Evolutionary conservation across 2,329 filamentous ascomycete genomes (phyloP).

Genomic region (Penicillium sp.): DNA sequence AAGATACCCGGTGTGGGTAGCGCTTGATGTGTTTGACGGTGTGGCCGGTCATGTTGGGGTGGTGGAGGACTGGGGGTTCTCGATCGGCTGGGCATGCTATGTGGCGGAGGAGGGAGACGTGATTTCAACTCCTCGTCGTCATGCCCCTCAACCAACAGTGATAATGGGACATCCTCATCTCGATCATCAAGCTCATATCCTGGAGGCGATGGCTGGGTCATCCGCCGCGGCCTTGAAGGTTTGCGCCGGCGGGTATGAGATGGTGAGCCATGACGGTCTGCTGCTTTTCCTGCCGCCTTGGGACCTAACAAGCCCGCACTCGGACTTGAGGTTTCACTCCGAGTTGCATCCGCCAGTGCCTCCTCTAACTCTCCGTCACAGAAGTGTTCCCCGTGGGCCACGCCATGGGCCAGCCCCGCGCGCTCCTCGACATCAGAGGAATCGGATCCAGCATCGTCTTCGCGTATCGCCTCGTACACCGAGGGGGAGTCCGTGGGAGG

Average conservation of each 20-base stretch:
- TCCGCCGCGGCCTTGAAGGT: constrained; percentile 36
- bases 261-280: constrained; percentile 20
- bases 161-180: constrained; percentile 66
- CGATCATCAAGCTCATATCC: constrained; percentile 51
- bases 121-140: constrained; percentile 41
- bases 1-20: constrained; percentile 42
- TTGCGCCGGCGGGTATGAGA: constrained; percentile 30
- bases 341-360: constrained; percentile 54
- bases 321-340: constrained; percentile 51
- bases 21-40: constrained; percentile 53
- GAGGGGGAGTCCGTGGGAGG: constrained; percentile 53
- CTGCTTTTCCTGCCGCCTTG: constrained; percentile 28
- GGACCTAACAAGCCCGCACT: constrained; percentile 44
- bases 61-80: constrained; percentile 37
- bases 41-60: constrained; percentile 47
- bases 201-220: constrained; percentile 29
- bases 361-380: constrained; percentile 61
- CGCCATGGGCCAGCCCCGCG: constrained; percentile 52
- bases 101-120: constrained; percentile 41
- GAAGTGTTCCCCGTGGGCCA: constrained; percentile 53
- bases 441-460: constrained; percentile 50
- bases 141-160: constrained; percentile 60
- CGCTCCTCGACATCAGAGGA: constrained; percentile 49
- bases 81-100: constrained; percentile 26
- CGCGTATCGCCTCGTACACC: constrained; percentile 51